These are phyloP conservation scores for Colletotrichum falcatum DNA, from an alignment of 2,329 filamentous ascomycete species.

Conservation along the genomic window DNA sequence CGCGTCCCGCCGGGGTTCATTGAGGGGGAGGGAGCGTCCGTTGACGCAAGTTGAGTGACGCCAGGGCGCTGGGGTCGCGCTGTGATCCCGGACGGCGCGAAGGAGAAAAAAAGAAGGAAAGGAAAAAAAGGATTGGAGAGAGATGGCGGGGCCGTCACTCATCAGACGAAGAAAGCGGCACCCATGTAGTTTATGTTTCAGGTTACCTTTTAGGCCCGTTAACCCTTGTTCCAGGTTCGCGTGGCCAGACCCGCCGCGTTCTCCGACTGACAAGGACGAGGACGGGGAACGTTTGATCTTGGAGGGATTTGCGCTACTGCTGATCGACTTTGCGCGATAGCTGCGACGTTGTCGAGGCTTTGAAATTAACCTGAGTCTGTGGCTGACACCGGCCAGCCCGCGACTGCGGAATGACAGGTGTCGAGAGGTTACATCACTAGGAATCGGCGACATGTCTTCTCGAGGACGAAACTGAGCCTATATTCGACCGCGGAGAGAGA, in stretches of 20 bases:
- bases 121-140: conserved; percentile 4
- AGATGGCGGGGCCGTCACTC: conserved; percentile 34
- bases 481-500: conserved; percentile 19
- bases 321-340: conserved; percentile 14
- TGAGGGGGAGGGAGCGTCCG: conserved; percentile 23
- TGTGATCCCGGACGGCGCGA: not conserved
- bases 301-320: not conserved
- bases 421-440: not conserved
- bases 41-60: conserved; percentile 39
- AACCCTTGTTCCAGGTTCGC: conserved; percentile 30
- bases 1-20: conserved; percentile 13
- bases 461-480: not conserved
- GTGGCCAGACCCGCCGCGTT: conserved; percentile 37
- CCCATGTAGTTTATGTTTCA: conserved; percentile 41
- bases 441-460: not conserved
- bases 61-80: conserved; percentile 16
- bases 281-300: conserved; percentile 27
- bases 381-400: conserved; percentile 6
- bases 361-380: conserved; percentile 5
- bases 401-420: not conserved
- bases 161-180: conserved; percentile 36
- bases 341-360: conserved; percentile 10
- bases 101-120: conserved; percentile 18
- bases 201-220: conserved; percentile 38
- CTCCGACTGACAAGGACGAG: conserved; percentile 31